A percentile compares a stretch with the other conserved stretches of the same genome.
phyloP scores from a whole-genome alignment of 805 yeast genomes.

The Saccharomycopsis malanga region DNA sequence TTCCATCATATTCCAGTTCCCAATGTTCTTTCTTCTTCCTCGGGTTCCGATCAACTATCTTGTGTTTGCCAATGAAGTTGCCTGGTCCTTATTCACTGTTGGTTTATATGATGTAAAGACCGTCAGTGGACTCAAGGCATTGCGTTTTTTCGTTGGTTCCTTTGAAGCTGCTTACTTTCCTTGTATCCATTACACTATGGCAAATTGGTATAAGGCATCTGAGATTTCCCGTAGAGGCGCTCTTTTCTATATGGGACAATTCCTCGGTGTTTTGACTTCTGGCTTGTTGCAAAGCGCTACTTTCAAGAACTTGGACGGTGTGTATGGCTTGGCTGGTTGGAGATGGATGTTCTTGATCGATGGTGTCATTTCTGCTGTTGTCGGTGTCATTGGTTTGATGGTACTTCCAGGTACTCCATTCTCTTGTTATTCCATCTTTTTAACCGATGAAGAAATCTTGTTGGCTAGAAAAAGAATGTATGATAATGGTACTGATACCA shows the following conservation, averaged over 20 bases:
- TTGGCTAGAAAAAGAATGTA: slow-evolving; percentile 42
- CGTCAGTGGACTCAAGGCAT: slow-evolving; percentile 47
- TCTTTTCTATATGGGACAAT: slow-evolving; percentile 54
- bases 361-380: slow-evolving; percentile 31
- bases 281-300: slow-evolving; percentile 58
- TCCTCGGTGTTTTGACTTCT: slow-evolving; percentile 53
- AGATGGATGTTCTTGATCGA: slow-evolving; percentile 69
- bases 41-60: slow-evolving; percentile 48
- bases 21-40: slow-evolving; percentile 51
- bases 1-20: slow-evolving; percentile 52
- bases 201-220: slow-evolving; percentile 49
- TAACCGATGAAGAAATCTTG: slow-evolving; percentile 52
- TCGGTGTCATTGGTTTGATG: slow-evolving; percentile 27
- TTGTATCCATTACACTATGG: slow-evolving; percentile 51
- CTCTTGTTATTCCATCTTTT: slow-evolving; percentile 45
- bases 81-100: slow-evolving; percentile 64
- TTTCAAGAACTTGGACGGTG: slow-evolving; percentile 40
- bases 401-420: slow-evolving; percentile 58
- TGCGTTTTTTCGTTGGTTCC: slow-evolving; percentile 60
- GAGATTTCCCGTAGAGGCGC: slow-evolving; percentile 60
- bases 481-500: slow-evolving; percentile 26
- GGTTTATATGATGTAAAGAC: slow-evolving; percentile 44
- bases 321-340: slow-evolving; percentile 55
- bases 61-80: slow-evolving; percentile 49
- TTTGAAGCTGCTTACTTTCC: slow-evolving; percentile 68